Evolutionary conservation across 257 asterid species (phyloP).

Genomic region (Solanum chiquidenum): DNA sequence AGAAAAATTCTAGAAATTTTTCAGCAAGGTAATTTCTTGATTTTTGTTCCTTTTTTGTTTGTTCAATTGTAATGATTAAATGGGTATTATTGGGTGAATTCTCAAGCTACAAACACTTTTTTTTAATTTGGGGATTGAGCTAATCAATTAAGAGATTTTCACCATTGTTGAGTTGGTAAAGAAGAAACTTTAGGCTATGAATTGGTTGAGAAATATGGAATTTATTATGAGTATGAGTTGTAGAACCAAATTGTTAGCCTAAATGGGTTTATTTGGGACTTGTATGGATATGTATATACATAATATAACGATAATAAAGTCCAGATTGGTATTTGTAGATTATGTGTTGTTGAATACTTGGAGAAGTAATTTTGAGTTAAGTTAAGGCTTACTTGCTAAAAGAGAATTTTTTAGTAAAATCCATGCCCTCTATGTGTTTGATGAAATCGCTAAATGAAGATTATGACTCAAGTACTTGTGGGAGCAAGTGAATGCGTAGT

Average conservation of each 20-base stretch:
- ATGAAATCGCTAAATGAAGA: neutral
- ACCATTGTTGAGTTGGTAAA: neutral
- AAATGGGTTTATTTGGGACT: neutral
- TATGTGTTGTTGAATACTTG: neutral
- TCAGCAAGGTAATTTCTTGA: neutral
- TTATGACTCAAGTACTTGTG: neutral
- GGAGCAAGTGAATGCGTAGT: neutral
- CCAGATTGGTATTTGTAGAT: neutral
- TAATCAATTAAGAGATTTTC: neutral
- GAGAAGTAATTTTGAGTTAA: neutral
- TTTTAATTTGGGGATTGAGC: neutral
- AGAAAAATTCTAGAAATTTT: neutral
- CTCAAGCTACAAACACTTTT: neutral
- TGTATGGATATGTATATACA: neutral
- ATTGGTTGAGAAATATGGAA: neutral
- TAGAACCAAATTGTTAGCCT: neutral
- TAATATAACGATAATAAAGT: too few relatives aligned
- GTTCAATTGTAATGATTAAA: neutral
- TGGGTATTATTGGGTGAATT: neutral
- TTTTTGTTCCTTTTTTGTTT: neutral
- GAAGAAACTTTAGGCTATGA: neutral
- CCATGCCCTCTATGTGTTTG: neutral
- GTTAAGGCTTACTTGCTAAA: neutral
- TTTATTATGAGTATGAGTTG: neutral
- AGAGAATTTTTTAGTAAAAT: neutral